Conservation (phyloP, 2,329 filamentous ascomycete species). For the Cryphonectria parasitica region DNA sequence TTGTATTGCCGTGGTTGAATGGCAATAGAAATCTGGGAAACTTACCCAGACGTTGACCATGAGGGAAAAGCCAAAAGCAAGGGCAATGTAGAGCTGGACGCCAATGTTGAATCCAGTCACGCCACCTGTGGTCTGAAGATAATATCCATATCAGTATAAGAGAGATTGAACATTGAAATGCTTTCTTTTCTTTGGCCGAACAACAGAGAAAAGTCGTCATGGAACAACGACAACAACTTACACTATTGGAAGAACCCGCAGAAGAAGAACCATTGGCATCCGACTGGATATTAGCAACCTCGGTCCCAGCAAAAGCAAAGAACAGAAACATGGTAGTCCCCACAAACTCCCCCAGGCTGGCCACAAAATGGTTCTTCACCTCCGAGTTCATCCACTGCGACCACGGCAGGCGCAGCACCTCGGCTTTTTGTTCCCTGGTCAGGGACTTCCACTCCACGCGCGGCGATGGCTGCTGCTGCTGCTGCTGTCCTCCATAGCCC, state of each 20-base stretch:
- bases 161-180: no score
- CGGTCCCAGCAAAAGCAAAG: conserved; percentile 44
- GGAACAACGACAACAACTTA: background rate
- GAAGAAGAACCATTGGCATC: conserved; percentile 33
- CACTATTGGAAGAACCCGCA: conserved; percentile 36
- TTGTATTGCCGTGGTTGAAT: no score
- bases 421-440: conserved; percentile 44
- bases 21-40: no score
- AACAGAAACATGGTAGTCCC: conserved; percentile 50
- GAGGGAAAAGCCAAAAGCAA: conserved; percentile 49
- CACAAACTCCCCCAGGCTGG: conserved; percentile 45
- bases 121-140: conserved; percentile 38
- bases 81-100: conserved; percentile 42
- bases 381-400: conserved; percentile 52
- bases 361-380: conserved; percentile 49
- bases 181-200: no score
- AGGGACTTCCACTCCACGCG: conserved; percentile 45
- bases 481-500: conserved; percentile 10
- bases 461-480: background rate
- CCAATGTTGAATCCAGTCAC: conserved; percentile 20
- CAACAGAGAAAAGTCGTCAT: no score
- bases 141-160: background rate
- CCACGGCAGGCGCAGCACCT: conserved; percentile 50
- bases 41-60: conserved; percentile 51
- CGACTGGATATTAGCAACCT: conserved; percentile 30